A percentile compares a stretch with the other conserved stretches of the same genome.
phyloP scores from a whole-genome alignment of 805 yeast species.

The Schwanniomyces sp. region DNA sequence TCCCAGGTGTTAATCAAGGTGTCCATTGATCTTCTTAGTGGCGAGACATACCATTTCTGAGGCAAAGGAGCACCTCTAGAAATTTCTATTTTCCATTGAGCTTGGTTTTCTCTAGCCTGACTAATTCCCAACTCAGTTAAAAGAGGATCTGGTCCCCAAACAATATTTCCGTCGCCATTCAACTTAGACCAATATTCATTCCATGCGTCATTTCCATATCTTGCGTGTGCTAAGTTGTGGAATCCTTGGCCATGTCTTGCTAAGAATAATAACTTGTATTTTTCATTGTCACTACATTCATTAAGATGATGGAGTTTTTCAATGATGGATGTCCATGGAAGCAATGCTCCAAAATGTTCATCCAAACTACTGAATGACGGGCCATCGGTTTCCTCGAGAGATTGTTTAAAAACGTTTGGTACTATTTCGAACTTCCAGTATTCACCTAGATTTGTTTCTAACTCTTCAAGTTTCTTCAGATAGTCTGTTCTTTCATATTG shows the following conservation, averaged over 20 bases:
- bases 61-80: conserved; percentile 33
- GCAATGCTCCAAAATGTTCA: conserved; percentile 43
- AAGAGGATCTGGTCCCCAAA: conserved; percentile 54
- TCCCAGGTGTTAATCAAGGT: conserved; percentile 51
- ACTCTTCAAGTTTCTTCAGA: conserved; percentile 6
- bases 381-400: conserved; percentile 40
- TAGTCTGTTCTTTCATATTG: conserved; percentile 17
- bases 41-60: conserved; percentile 45
- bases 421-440: conserved; percentile 42
- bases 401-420: conserved; percentile 45
- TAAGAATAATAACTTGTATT: conserved; percentile 46
- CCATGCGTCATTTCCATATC: conserved; percentile 49
- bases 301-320: conserved; percentile 36
- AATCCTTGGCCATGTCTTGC: conserved; percentile 58
- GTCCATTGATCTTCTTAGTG: conserved; percentile 51
- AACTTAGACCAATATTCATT: conserved; percentile 44
- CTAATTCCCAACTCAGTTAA: conserved; percentile 46
- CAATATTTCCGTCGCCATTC: conserved; percentile 45
- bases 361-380: conserved; percentile 40
- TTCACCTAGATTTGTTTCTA: conserved; percentile 7
- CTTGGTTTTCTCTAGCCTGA: conserved; percentile 46
- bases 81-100: conserved; percentile 40
- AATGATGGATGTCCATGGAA: conserved; percentile 34
- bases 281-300: conserved; percentile 19
- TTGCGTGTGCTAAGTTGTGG: conserved; percentile 48